phyloP scores from a whole-genome alignment of 805 yeast species.

The Starmerella gropengiesseri region DNA sequence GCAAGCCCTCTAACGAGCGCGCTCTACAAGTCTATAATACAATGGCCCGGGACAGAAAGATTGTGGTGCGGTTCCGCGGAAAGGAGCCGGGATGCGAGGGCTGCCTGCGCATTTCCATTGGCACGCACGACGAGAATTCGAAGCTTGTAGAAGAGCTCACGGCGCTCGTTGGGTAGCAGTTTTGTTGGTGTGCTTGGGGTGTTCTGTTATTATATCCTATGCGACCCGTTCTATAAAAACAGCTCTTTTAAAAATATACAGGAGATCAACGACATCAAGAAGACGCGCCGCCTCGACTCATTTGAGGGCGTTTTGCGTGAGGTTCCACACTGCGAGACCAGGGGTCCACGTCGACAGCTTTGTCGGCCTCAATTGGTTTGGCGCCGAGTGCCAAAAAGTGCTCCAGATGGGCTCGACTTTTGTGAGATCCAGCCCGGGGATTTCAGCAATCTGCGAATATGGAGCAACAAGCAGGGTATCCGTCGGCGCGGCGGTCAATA shows the following conservation, averaged over 20 bases:
- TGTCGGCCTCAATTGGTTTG: constrained; percentile 1
- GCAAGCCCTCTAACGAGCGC: constrained; percentile 53
- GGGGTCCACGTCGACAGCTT: background rate
- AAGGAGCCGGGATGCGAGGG: constrained; percentile 82
- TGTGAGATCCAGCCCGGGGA: background rate
- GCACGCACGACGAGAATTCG: constrained; percentile 67
- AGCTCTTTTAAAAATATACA: too few relatives aligned
- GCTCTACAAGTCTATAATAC: constrained; percentile 58
- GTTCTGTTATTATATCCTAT: too few relatives aligned
- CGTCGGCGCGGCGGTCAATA: constrained; percentile 17
- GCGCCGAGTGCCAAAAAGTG: constrained; percentile 18
- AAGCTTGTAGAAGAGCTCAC: constrained; percentile 42
- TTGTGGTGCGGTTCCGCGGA: constrained; percentile 89
- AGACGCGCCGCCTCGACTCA: too few relatives aligned
- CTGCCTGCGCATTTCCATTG: constrained; percentile 75
- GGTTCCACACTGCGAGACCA: constrained; percentile 17
- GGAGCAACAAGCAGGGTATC: constrained; percentile 4
- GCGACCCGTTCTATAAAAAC: too few relatives aligned
- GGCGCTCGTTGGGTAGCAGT: constrained; percentile 5
- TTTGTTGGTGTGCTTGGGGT: too few relatives aligned
- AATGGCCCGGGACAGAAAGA: constrained; percentile 60
- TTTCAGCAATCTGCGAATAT: background rate
- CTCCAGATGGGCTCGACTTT: constrained; percentile 21
- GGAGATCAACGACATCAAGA: too few relatives aligned
- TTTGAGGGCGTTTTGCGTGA: too few relatives aligned